Base-by-base conservation (phyloP, 768 basidiomycete species). In the Leccinum truebloodii region DNA sequence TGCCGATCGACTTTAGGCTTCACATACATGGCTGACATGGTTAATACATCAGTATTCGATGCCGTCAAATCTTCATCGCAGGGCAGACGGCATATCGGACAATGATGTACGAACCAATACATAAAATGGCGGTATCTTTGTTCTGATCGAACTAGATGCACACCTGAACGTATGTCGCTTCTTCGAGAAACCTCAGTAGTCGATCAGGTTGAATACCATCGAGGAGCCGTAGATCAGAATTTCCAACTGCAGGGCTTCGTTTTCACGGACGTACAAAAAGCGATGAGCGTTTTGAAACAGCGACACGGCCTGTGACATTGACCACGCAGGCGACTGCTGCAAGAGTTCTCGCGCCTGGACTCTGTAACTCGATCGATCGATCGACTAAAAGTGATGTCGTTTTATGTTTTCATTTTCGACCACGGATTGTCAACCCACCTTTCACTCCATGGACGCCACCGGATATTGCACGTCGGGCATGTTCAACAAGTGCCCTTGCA, bases 161-260 rank as follows among this genome's bases (percentile, higher is more conserved):
- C 14, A 46, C 22, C 28, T 28, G 28, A 28, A 28, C 28, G 22
- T 55, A 57, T 13, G 58, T 55, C 16, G 24, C 7, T 39, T 8
- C 64, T 55, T 28, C 28, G 20, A 60, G 56, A 32, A 63, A 41
- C 59, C 54, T 60, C 4, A 44, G n/a, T 20, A 44, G n/a, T 44
- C 20, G 10, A 44, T 44, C 10, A 44, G 41, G 41, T 44, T 12
- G n/a, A 4, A 44, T 9, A 20, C 12, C 41, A 44, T 10, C 10
- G 41, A 44, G 20, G 20, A 20, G 44, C n/a, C 10, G 44, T 44
- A 44, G 44, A 20, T n/a, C n/a, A 10, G 10, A 20, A 44, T 20
- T 20, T 44, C 1, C 10, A 8, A n/a, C n/a, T n/a, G n/a, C n/a
- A n/a, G 44, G 44, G n/a, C n/a, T 44, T 44, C n/a, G 44, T 44